Percentiles rank a stretch among this genome's conserved stretches.
These are phyloP conservation scores for Russula dissimulans DNA, from an alignment of 768 basidiomycete genomes.

Conservation along the genomic window DNA sequence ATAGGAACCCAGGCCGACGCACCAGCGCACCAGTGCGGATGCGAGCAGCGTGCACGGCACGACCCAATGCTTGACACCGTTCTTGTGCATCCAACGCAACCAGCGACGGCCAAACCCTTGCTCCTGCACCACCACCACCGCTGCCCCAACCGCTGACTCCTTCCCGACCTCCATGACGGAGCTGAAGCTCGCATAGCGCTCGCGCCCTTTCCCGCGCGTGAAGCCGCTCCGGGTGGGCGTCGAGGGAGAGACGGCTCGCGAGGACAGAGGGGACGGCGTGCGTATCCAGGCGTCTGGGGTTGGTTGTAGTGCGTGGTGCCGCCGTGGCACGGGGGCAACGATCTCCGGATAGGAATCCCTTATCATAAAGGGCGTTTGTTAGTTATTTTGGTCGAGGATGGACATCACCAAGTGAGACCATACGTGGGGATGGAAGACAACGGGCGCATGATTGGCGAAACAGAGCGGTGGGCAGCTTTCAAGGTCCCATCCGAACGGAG, in stretches of 20 bases:
- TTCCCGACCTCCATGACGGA: constrained; percentile 33
- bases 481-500: constrained; percentile 3
- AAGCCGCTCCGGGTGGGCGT: constrained; percentile 46
- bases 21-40: constrained; percentile 54
- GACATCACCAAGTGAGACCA: background rate
- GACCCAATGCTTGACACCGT: constrained; percentile 49
- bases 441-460: background rate
- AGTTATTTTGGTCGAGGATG: background rate
- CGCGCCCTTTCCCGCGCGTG: constrained; percentile 46
- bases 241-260: background rate
- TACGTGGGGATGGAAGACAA: constrained; percentile 3
- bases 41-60: constrained; percentile 46
- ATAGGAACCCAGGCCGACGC: constrained; percentile 67
- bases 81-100: constrained; percentile 75
- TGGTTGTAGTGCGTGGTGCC: constrained; percentile 10
- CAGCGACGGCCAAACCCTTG: constrained; percentile 47
- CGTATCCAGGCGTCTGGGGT: constrained; percentile 13
- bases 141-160: constrained; percentile 1
- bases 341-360: constrained; percentile 10
- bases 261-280: constrained; percentile 11
- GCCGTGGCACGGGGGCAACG: constrained; percentile 5
- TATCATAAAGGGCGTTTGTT: background rate
- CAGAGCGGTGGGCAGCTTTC: background rate
- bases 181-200: constrained; percentile 33
- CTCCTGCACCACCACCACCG: constrained; percentile 18